phyloP scores from a whole-genome alignment of 768 basidiomycete species.

The Tulasnella sp. region DNA sequence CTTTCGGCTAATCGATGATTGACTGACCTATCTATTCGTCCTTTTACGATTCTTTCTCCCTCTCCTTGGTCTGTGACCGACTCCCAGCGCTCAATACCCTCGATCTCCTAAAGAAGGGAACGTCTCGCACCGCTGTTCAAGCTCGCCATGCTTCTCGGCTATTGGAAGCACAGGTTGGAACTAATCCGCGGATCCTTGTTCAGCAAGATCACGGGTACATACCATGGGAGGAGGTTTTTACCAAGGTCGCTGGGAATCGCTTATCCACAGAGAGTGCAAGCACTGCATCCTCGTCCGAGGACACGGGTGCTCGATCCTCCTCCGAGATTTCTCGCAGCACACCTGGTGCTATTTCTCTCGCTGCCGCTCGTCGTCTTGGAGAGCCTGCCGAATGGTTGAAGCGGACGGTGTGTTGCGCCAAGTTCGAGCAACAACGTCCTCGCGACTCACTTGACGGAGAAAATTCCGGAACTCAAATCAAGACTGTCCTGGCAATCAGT shows the following conservation, averaged over 20 bases:
- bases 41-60: slow-evolving; percentile 5
- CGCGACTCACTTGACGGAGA: slow-evolving; percentile 16
- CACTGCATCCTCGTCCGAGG: slow-evolving; percentile 38
- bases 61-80: neutral
- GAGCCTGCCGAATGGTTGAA: slow-evolving; percentile 83
- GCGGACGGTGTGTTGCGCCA: slow-evolving; percentile 79
- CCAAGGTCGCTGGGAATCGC: slow-evolving; percentile 39
- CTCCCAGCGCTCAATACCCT: slow-evolving; percentile 83
- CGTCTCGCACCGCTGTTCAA: slow-evolving; percentile 71
- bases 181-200: slow-evolving; percentile 77
- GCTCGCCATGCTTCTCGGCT: slow-evolving; percentile 88
- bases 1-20: neutral
- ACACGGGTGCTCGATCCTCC: slow-evolving; percentile 37
- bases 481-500: slow-evolving; percentile 69
- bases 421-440: slow-evolving; percentile 59
- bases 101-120: slow-evolving; percentile 91
- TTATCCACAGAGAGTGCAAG: slow-evolving; percentile 25
- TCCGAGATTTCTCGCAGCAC: slow-evolving; percentile 14
- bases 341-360: neutral
- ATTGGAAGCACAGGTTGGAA: slow-evolving; percentile 83
- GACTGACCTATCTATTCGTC: neutral
- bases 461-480: slow-evolving; percentile 38
- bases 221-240: slow-evolving; percentile 77
- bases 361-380: neutral
- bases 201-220: slow-evolving; percentile 83